These are phyloP conservation scores for Pyrenula aspistea DNA, from an alignment of 495 filamentous ascomycete species.

Conservation along the genomic window DNA sequence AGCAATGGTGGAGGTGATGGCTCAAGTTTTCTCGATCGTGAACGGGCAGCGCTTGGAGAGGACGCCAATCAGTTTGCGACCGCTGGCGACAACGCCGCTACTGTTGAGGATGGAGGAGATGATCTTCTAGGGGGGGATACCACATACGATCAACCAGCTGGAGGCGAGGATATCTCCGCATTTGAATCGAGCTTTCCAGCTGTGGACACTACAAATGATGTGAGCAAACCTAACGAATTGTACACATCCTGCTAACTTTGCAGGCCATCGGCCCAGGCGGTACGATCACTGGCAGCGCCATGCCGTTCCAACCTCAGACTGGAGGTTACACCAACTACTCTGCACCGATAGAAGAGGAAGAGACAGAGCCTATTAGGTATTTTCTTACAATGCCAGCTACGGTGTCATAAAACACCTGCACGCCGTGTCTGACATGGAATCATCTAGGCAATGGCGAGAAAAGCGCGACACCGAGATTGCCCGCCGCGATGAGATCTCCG, in stretches of 20 bases:
- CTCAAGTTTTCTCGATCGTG: slow-evolving; percentile 79
- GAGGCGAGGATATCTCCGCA: slow-evolving; percentile 47
- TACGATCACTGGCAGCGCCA: slow-evolving; percentile 71
- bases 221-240: slow-evolving; percentile 23
- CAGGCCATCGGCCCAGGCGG: slow-evolving; percentile 78
- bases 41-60: slow-evolving; percentile 79
- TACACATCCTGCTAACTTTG: slow-evolving; percentile 5
- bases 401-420: background rate
- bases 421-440: background rate
- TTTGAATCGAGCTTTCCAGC: slow-evolving; percentile 87
- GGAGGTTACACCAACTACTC: slow-evolving; percentile 37
- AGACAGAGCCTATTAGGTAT: slow-evolving; percentile 74
- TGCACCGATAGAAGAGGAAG: slow-evolving; percentile 50
- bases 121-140: slow-evolving; percentile 63
- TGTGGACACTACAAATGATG: slow-evolving; percentile 70
- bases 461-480: slow-evolving; percentile 65
- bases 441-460: slow-evolving; percentile 69
- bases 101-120: slow-evolving; percentile 47
- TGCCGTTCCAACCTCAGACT: slow-evolving; percentile 53
- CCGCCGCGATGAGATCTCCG: slow-evolving; percentile 66
- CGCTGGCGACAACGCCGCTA: slow-evolving; percentile 46
- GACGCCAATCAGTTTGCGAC: slow-evolving; percentile 86
- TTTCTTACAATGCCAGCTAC: slow-evolving; percentile 1
- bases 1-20: slow-evolving; percentile 31
- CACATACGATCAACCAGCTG: slow-evolving; percentile 15